Percentiles rank a stretch among this genome's conserved stretches.
phyloP scores from a whole-genome alignment of 2,329 filamentous ascomycete genomes.

The Ceratocystis cubensis region DNA sequence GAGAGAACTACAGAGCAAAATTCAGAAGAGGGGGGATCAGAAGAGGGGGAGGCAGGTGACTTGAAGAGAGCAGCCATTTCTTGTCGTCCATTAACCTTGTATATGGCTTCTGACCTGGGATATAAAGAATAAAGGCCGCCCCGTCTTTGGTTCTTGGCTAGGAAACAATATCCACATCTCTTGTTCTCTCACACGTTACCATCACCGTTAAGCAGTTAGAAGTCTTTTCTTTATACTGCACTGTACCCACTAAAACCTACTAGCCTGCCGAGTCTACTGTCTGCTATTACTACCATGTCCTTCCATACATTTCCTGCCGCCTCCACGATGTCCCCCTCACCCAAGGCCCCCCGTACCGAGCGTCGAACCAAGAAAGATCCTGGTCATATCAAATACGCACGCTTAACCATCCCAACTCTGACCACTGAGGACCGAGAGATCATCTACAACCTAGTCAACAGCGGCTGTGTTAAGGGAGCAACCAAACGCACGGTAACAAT shows the following conservation, averaged over 20 bases:
- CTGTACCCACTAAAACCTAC: neutral
- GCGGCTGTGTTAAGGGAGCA: constrained; percentile 12
- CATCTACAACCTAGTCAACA: constrained; percentile 16
- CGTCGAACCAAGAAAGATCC: constrained; percentile 12
- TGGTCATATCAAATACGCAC: constrained; percentile 18
- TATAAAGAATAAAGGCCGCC: neutral
- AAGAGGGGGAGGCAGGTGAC: neutral
- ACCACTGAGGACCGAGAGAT: constrained; percentile 13
- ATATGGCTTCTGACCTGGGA: neutral
- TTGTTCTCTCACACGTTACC: neutral
- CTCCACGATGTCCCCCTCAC: neutral
- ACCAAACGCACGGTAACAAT: constrained; percentile 9
- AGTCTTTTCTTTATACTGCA: neutral
- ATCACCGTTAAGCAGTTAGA: neutral
- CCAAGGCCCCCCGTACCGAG: neutral
- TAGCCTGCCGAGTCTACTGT: neutral
- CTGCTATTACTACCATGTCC: neutral
- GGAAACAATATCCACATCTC: neutral
- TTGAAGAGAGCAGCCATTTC: neutral
- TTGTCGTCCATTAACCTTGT: neutral
- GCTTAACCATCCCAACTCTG: constrained; percentile 16
- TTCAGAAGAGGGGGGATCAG: neutral
- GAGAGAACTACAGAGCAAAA: neutral
- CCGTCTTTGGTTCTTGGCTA: neutral
- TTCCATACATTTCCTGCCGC: neutral